Percentiles rank a stretch among this genome's conserved stretches.
phyloP scores from a whole-genome alignment of 805 yeast species.

The Saccharomycodes ludwigii region DNA sequence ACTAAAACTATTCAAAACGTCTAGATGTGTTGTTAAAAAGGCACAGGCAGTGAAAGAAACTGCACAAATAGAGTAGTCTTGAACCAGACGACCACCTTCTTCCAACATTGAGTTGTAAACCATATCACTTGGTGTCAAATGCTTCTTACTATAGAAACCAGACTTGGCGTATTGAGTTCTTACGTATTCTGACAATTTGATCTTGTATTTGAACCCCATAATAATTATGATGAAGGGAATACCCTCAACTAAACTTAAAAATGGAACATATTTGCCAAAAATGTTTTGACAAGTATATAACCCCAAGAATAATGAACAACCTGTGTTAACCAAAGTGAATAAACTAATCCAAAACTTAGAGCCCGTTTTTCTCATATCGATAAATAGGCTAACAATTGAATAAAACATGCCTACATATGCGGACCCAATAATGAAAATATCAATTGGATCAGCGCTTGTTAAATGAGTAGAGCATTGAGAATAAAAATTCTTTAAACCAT shows the following conservation, averaged over 20 bases:
- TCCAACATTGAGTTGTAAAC: constrained; percentile 25
- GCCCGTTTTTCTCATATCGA: constrained; percentile 66
- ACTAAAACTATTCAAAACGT: constrained; percentile 72
- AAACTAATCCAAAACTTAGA: constrained; percentile 82
- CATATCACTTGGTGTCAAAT: constrained; percentile 16
- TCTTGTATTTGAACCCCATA: constrained; percentile 82
- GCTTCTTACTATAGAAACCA: constrained; percentile 20
- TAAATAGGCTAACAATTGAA: constrained; percentile 61
- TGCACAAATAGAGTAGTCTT: constrained; percentile 67
- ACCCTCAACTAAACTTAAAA: constrained; percentile 75
- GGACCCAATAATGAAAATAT: constrained; percentile 60
- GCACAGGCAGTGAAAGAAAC: constrained; percentile 58
- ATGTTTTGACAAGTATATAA: constrained; percentile 46
- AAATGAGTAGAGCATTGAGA: constrained; percentile 33
- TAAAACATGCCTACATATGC: constrained; percentile 86
- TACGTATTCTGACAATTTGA: constrained; percentile 54
- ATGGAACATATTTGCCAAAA: constrained; percentile 50
- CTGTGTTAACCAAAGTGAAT: constrained; percentile 65
- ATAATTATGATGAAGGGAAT: constrained; percentile 86
- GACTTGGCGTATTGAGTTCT: constrained; percentile 25
- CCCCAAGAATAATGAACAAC: constrained; percentile 76
- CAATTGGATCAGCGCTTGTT: constrained; percentile 73
- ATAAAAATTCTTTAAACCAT: constrained; percentile 31
- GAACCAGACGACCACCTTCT: constrained; percentile 31
- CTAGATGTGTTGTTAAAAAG: constrained; percentile 49